Evolutionary conservation across 2,329 filamentous ascomycete species (phyloP).

Genomic region (Fusarium floridanum): DNA sequence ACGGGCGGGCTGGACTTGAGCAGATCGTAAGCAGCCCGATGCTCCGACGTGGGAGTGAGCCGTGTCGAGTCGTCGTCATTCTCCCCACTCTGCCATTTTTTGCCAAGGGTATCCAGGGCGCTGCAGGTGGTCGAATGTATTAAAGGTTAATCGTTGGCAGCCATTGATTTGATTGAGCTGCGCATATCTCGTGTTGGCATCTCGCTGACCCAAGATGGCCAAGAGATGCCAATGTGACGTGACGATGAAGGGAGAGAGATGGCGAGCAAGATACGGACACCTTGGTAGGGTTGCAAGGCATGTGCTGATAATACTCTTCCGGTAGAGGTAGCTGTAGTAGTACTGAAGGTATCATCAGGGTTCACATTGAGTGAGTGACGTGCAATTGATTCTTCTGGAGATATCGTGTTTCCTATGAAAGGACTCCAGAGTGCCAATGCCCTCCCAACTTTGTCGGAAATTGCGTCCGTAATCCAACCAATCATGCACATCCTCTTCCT

Average conservation of each 20-base stretch:
- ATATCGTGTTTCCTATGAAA: slow-evolving; percentile 1
- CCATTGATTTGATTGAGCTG: neutral
- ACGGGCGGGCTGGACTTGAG: neutral
- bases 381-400: neutral
- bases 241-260: neutral
- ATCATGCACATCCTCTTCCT: neutral
- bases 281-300: neutral
- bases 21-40: slow-evolving; percentile 6
- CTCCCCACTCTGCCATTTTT: neutral
- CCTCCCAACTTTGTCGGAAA: slow-evolving; percentile 33
- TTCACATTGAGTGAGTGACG: neutral
- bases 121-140: neutral
- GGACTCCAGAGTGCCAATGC: slow-evolving; percentile 5
- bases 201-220: neutral
- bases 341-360: neutral
- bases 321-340: neutral
- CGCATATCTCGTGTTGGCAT: neutral
- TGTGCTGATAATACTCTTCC: neutral
- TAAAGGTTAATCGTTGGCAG: neutral
- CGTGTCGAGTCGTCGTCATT: slow-evolving; percentile 11
- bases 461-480: slow-evolving; percentile 35
- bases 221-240: slow-evolving; percentile 5
- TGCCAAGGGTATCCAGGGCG: neutral
- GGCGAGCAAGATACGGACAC: neutral
- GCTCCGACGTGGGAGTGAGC: slow-evolving; percentile 1